phyloP scores from a whole-genome alignment of 2,329 filamentous ascomycete genomes.

The Fusarium tupiense region DNA sequence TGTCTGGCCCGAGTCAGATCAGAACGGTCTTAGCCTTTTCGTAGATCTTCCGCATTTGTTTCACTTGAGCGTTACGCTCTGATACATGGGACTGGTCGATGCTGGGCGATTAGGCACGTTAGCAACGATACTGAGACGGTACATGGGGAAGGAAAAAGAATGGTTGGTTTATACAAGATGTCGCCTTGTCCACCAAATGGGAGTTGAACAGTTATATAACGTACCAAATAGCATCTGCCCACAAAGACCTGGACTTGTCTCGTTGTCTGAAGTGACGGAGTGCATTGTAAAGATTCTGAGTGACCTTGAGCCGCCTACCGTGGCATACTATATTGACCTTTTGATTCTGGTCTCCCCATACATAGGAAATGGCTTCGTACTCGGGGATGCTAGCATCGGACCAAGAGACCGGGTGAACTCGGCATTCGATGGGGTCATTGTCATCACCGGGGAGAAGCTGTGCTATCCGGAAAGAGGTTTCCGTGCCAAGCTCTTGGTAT shows the following conservation, averaged over 20 bases:
- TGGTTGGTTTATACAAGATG: neutral
- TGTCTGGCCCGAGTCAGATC: too few species aligned
- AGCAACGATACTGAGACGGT: too few species aligned
- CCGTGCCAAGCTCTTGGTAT: too few species aligned
- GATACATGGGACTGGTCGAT: too few species aligned
- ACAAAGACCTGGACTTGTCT: neutral
- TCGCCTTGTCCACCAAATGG: neutral
- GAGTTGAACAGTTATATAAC: too few species aligned
- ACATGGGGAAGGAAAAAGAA: too few species aligned
- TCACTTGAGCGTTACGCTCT: too few species aligned
- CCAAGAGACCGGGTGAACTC: neutral
- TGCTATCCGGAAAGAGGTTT: too few species aligned
- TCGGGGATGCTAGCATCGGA: neutral
- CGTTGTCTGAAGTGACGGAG: neutral
- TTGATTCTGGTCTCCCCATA: neutral
- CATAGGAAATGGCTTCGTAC: neutral
- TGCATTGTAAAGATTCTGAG: neutral
- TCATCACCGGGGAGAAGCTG: too few species aligned
- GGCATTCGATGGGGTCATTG: neutral
- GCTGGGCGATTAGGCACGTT: rapidly evolving
- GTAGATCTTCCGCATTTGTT: too few species aligned
- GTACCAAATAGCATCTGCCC: neutral
- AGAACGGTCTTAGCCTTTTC: too few species aligned
- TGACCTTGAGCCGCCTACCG: neutral
- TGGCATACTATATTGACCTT: neutral